These are phyloP conservation scores for Acacia pycnantha DNA, from an alignment of 331 rosid species.

Conservation along the genomic window DNA sequence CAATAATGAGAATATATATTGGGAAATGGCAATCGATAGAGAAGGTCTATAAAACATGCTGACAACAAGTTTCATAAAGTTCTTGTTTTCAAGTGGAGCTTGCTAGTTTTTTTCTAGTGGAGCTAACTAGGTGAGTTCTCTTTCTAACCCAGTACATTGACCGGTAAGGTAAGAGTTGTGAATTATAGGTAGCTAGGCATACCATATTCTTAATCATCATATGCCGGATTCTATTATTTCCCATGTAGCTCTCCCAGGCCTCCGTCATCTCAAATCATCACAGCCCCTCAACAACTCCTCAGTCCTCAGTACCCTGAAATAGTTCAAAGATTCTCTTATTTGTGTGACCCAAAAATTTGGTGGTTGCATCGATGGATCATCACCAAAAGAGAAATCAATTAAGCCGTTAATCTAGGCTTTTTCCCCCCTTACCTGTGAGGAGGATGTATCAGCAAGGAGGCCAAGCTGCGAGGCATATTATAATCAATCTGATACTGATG, in stretches of 20 bases:
- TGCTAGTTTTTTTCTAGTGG: too few species aligned
- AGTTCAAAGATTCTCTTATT: background rate
- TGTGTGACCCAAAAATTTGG: background rate
- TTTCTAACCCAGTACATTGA: background rate
- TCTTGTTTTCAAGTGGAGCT: background rate
- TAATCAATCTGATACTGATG: background rate
- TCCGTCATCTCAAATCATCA: background rate
- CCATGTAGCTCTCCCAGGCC: background rate
- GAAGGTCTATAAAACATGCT: background rate
- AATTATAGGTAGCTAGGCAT: constrained; percentile 1
- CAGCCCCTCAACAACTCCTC: background rate
- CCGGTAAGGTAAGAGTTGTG: background rate
- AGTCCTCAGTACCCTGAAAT: background rate
- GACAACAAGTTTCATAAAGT: background rate
- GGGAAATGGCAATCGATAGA: background rate
- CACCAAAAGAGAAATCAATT: background rate
- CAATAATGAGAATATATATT: background rate
- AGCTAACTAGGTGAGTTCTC: background rate
- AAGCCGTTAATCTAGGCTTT: background rate
- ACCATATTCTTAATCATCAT: background rate
- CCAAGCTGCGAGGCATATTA: background rate
- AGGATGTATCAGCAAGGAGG: background rate
- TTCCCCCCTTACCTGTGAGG: background rate
- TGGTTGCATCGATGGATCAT: background rate
- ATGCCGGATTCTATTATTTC: background rate